A percentile compares a stretch with the other conserved stretches of the same genome.
phyloP scores from a whole-genome alignment of 768 basidiomycete genomes.

The Lentinula aciculospora region DNA sequence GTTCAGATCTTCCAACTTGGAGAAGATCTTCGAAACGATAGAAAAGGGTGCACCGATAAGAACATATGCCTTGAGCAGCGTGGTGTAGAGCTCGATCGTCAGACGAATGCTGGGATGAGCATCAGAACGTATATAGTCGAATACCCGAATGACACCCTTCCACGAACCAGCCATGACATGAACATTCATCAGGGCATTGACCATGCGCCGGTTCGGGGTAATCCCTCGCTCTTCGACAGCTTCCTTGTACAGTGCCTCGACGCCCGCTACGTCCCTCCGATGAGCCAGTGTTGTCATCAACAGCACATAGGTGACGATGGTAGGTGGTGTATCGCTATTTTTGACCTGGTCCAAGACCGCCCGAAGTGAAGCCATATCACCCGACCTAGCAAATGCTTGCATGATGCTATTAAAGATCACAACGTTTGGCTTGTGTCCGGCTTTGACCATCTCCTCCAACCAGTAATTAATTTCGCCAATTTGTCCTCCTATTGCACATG shows the following conservation, averaged over 20 bases:
- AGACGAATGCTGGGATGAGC: slow-evolving; percentile 31
- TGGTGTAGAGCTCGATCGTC: slow-evolving; percentile 65
- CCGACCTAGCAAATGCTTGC: slow-evolving; percentile 45
- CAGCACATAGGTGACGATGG: slow-evolving; percentile 53
- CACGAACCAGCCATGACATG: slow-evolving; percentile 80
- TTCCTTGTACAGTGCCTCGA: slow-evolving; percentile 60
- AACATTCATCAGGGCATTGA: slow-evolving; percentile 73
- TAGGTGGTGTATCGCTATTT: slow-evolving; percentile 36
- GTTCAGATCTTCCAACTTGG: slow-evolving; percentile 40
- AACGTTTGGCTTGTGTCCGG: slow-evolving; percentile 46
- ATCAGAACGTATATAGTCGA: slow-evolving; percentile 48
- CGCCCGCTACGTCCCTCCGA: slow-evolving; percentile 55
- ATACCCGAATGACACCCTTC: slow-evolving; percentile 66
- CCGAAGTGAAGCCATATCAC: slow-evolving; percentile 48
- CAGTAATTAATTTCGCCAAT: slow-evolving; percentile 44
- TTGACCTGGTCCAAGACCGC: slow-evolving; percentile 60
- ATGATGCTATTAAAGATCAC: slow-evolving; percentile 59
- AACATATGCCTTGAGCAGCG: slow-evolving; percentile 79
- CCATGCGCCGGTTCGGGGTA: slow-evolving; percentile 58
- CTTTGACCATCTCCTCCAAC: slow-evolving; percentile 45
- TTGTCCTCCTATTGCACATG: slow-evolving; percentile 43
- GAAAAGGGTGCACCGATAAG: slow-evolving; percentile 72
- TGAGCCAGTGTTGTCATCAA: slow-evolving; percentile 63
- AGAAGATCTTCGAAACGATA: slow-evolving; percentile 57
- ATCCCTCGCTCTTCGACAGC: slow-evolving; percentile 54